Evolutionary conservation across 805 yeast genomes (phyloP), one percentile per base, ranked within the genome.

Genomic region (Cyberlindnera maritima): DNA sequence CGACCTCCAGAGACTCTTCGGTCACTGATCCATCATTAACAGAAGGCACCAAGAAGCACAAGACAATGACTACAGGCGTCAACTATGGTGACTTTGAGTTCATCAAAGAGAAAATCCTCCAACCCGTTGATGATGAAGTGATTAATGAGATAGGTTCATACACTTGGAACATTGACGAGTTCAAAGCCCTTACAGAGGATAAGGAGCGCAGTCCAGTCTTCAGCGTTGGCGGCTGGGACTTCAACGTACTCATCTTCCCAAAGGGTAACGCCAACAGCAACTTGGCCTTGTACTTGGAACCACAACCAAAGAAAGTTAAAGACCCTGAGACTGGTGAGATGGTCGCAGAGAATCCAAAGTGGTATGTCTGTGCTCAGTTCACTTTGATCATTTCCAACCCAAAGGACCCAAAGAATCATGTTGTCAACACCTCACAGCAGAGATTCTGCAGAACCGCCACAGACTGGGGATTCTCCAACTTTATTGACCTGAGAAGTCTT

Each of bases 391-490:
- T 88, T 47, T 90, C 97, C 79, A 86, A 86, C 60, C 96, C 97
- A 1, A 70, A 71, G 5, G 79, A 83, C 59, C 85, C 91, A 0
- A 63, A 73, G 4, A 68, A 79, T n/a, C 81, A 77, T 60, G 70
- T 80, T 21, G 67, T 76, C 12, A 83, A 81, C 57, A 75, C 77
- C 8, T 85, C 96, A 0, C 79, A 79, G 48, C 96, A 90, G 62
- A 71, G 99, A 52, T 94, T 88, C 68, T 79, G 75, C 54, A 72
- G 80, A 10, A 70, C 74, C 39, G 96, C 88, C 46, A 79, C 88
- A 1, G 99, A 94, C 64, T 94, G 99, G 99, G 99, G 99, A 23
- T 94, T 94, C 66, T 79, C 91, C 10, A 82, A 82, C 48, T 82
- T 89, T 57, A 69, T 81, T 17, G 92, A 85, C 46, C 58, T 83